Conservation (phyloP, 2,329 filamentous ascomycete genomes). For the Piedraia hortae region DNA sequence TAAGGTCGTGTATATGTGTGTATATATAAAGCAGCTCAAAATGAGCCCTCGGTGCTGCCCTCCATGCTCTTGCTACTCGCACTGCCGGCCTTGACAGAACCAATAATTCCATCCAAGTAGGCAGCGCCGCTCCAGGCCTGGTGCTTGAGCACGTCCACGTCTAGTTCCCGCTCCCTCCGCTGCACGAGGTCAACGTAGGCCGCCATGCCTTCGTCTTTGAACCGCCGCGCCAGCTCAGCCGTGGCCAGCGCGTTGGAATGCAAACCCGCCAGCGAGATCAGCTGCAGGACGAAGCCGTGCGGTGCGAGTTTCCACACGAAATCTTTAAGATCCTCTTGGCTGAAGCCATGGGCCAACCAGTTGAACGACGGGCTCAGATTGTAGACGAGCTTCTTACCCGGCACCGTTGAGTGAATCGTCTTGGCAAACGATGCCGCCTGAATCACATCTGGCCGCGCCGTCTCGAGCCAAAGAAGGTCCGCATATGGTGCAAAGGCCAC, state of each 20-base stretch:
- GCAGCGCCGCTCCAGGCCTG: conserved; percentile 58
- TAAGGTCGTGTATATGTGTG: too few relatives aligned
- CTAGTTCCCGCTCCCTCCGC: conserved; percentile 63
- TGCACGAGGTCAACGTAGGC: conserved; percentile 93
- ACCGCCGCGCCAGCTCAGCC: conserved; percentile 49
- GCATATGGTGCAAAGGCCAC: conserved; percentile 78
- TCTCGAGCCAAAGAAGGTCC: conserved; percentile 93
- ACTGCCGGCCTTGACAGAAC: conserved; percentile 74
- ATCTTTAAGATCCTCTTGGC: conserved; percentile 49
- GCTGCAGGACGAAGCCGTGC: conserved; percentile 45
- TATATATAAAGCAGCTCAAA: conserved; percentile 8
- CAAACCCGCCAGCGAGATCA: conserved; percentile 36
- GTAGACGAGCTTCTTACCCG: conserved; percentile 78
- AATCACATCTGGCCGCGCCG: conserved; percentile 58
- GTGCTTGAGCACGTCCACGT: conserved; percentile 78
- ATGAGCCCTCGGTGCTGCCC: conserved; percentile 52
- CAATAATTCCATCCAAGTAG: conserved; percentile 72
- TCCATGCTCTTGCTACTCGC: conserved; percentile 81
- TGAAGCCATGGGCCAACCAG: conserved; percentile 91
- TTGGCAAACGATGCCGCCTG: conserved; percentile 50
- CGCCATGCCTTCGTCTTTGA: conserved; percentile 82
- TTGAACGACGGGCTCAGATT: conserved; percentile 95
- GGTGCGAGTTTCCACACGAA: conserved; percentile 93
- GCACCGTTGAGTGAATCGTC: conserved; percentile 40
- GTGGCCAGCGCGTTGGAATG: conserved; percentile 36